phyloP scores from a whole-genome alignment of 495 filamentous ascomycete genomes.

The Choiromyces venosus region DNA sequence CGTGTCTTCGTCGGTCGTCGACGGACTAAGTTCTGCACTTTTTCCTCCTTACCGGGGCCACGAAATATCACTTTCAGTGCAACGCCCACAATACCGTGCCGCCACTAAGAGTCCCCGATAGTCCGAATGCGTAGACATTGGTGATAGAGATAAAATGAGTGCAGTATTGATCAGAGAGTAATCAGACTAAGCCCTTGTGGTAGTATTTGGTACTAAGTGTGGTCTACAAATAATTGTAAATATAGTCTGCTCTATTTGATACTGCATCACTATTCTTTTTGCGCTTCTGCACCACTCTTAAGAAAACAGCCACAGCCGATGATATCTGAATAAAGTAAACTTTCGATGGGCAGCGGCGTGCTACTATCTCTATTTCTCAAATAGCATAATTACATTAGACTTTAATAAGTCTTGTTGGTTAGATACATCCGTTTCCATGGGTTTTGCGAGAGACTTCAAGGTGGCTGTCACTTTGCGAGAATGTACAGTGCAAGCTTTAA shows the following conservation, averaged over 20 bases:
- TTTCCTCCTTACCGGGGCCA: background rate
- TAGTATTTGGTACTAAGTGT: background rate
- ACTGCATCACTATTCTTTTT: too few relatives aligned
- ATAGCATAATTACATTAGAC: background rate
- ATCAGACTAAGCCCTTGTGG: background rate
- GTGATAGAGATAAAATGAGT: background rate
- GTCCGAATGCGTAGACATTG: too few relatives aligned
- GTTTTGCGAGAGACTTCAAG: background rate
- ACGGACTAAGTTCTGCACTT: background rate
- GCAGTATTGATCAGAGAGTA: background rate
- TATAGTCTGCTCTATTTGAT: background rate
- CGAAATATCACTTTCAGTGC: background rate
- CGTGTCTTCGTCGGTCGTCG: background rate
- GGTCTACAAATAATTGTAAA: background rate
- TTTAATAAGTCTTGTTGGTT: background rate
- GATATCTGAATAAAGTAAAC: background rate
- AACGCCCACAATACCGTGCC: background rate
- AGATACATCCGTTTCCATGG: background rate
- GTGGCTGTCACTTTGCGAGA: background rate
- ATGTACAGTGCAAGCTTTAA: background rate
- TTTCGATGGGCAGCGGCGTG: background rate
- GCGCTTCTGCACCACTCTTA: background rate
- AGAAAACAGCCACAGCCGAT: background rate
- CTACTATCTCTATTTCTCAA: background rate
- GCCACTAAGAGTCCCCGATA: background rate